Conservation (phyloP, 805 yeast genomes). For the Komagataella pseudopastoris region DNA sequence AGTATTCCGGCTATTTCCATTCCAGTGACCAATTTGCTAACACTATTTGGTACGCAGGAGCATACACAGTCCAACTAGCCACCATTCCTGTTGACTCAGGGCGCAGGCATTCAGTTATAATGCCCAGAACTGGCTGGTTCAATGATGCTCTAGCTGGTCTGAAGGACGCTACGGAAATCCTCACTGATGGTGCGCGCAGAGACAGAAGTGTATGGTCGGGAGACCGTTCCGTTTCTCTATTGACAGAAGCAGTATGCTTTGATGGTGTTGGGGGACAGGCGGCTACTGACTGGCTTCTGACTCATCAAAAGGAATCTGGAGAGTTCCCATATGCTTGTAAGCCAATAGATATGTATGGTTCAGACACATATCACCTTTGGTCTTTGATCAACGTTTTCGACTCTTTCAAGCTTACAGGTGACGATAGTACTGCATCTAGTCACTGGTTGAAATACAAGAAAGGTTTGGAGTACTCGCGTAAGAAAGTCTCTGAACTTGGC, state of each 20-base stretch:
- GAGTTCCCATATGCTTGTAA: conserved; percentile 5
- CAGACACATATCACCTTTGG: conserved; percentile 6
- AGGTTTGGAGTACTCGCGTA: conserved; percentile 2
- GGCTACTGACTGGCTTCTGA: conserved; percentile 12
- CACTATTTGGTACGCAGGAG: conserved; percentile 29
- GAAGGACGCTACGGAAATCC: conserved; percentile 3
- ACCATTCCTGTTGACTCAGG: conserved; percentile 35
- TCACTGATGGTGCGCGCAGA: conserved; percentile 5
- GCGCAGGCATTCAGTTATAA: conserved; percentile 16
- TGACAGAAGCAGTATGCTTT: conserved; percentile 8
- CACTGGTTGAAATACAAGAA: conserved; percentile 3
- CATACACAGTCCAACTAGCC: conserved; percentile 18
- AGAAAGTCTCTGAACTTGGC: conserved; percentile 4
- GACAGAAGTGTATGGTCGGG: conserved; percentile 7
- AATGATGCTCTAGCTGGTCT: conserved; percentile 6
- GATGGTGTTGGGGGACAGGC: conserved; percentile 16
- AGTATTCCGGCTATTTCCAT: conserved; percentile 1
- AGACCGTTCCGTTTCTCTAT: conserved; percentile 4
- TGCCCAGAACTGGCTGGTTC: conserved; percentile 27
- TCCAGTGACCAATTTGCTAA: conserved; percentile 31
- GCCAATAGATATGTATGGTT: conserved; percentile 4
- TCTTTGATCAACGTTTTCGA: conserved; percentile 2
- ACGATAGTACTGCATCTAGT: conserved; percentile 1
- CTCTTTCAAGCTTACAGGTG: neutral
- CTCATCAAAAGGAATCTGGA: conserved; percentile 2